phyloP scores from a whole-genome alignment of 192 early-diverging fungal genomes.

The Phlyctochytrium arcticum region DNA sequence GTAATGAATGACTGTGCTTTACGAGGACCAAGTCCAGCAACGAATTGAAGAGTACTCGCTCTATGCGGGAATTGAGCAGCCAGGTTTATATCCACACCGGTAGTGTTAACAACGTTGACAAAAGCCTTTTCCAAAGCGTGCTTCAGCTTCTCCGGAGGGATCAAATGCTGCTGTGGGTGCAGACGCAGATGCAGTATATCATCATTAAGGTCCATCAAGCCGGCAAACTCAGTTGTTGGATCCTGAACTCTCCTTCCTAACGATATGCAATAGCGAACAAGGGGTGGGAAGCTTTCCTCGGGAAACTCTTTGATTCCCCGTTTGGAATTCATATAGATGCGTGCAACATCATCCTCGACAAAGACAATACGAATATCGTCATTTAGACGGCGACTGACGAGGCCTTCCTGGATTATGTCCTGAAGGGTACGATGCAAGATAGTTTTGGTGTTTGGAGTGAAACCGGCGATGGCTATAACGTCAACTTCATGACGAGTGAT shows the following conservation, averaged over 20 bases:
- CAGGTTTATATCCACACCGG: constrained; percentile 88
- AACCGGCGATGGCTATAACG: constrained; percentile 79
- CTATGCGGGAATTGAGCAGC: constrained; percentile 64
- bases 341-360: constrained; percentile 85
- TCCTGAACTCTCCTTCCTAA: constrained; percentile 83
- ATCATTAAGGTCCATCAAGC: constrained; percentile 56
- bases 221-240: constrained; percentile 74
- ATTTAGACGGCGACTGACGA: background rate
- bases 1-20: constrained; percentile 79
- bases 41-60: constrained; percentile 74
- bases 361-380: constrained; percentile 50
- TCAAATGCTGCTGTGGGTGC: constrained; percentile 71
- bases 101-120: constrained; percentile 76
- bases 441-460: constrained; percentile 64
- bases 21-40: constrained; percentile 88
- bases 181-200: constrained; percentile 52
- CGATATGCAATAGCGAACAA: constrained; percentile 83
- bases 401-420: constrained; percentile 22
- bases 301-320: constrained; percentile 68
- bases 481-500: constrained; percentile 49
- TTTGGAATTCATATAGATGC: constrained; percentile 77
- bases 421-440: constrained; percentile 66
- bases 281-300: constrained; percentile 43
- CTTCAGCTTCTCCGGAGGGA: constrained; percentile 64
- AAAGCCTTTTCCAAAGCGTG: constrained; percentile 75